Evolutionary conservation across 2,329 filamentous ascomycete species (phyloP), one percentile per base, ranked within the genome.

Genomic region (Penicillium hordei): DNA sequence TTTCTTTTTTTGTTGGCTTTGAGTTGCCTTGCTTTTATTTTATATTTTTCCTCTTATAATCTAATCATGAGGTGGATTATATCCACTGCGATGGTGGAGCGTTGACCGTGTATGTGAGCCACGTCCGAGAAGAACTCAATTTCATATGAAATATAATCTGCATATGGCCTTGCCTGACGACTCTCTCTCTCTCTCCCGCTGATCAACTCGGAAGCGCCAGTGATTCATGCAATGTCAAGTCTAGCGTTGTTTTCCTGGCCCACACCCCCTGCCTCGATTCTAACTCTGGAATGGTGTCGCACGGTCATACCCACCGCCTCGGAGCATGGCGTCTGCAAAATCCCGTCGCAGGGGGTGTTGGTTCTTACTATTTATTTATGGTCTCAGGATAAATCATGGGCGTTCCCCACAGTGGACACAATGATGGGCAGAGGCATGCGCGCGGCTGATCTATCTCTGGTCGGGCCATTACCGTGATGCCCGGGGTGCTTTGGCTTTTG

Each of bases 401-500:
- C 44, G 52, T 52, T 52, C 61, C 53, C 62, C 62, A 64, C 60
- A 52, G 60, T 61, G 58, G 58, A 54, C 42, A 27, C 31, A 45
- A 21, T 12, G 40, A 34, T 52, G 31, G 39, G 45, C 45, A 51
- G 52, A 43, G 43, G 53, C 60, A 65, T 65, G 63, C 63, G 61
- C 61, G 61, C 63, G 63, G 63, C 63, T 60, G 63, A 62, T 64
- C 50, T 56, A 38, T 58, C 27, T 51, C 33, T 60, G 38, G 23
- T 36, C 42, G 25, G 49, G 57, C 23, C 21, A 38, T 53, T 57
- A 36, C 55, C 43, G 55, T 55, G 23, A 51, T 34, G 38, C 9
- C 43, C 29, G 49, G 29, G 39, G 46, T 51, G 46, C 53, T 57
- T 46, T 48, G 33, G 42, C 21, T 42, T 42, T 43, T 57, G 48